Evolutionary conservation across 2,329 filamentous ascomycete species (phyloP), one percentile per base, ranked within the genome.

Genomic region (Monosporascus sp.): DNA sequence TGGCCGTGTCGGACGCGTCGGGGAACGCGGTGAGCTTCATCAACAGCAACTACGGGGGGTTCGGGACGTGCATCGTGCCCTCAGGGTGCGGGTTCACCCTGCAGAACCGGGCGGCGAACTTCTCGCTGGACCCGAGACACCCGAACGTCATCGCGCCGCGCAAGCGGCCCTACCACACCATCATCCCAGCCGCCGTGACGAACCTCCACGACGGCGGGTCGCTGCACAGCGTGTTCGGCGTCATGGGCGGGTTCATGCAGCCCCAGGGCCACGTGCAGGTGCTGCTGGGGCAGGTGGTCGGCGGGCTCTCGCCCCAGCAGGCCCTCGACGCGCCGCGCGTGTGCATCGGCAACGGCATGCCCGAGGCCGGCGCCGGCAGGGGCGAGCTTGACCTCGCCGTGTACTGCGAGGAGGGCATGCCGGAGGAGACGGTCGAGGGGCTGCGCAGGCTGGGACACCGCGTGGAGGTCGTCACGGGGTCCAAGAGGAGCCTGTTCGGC

Each of bases 221-320:
- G 48, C 73, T 97, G 53, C 89, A 96, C 69, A 88, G 84, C 4
- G 88, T 96, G 0, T 97, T 93, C 64, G 94, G 94, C 50, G 93
- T 97, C 55, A 97, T 97, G 94, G 94, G 94, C 50, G 93, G 91
- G 2, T 97, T 95, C 72, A 97, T 97, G 89, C 94, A 99, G 73
- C 94, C 94, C 0, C 94, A 97, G 71, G 94, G 93, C 22, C 94
- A 97, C 56, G 86, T 97, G 0, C 94, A 97, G 71, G 91, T 96
- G 0, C 74, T 99, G 9, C 77, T 97, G 2, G 96, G 95, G 60
- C 92, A 96, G 81, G 72, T 96, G 0, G 83, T 91, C 0, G 96
- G 92, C 62, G 84, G 85, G 2, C 77, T 90, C 50, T 87, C 86
- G 57, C 91, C 92, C 0, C 94, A 99, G 71, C 85, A 90, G 54